Evolutionary conservation across 2,329 filamentous ascomycete genomes (phyloP).

Genomic region (Cladosporium colombiae): DNA sequence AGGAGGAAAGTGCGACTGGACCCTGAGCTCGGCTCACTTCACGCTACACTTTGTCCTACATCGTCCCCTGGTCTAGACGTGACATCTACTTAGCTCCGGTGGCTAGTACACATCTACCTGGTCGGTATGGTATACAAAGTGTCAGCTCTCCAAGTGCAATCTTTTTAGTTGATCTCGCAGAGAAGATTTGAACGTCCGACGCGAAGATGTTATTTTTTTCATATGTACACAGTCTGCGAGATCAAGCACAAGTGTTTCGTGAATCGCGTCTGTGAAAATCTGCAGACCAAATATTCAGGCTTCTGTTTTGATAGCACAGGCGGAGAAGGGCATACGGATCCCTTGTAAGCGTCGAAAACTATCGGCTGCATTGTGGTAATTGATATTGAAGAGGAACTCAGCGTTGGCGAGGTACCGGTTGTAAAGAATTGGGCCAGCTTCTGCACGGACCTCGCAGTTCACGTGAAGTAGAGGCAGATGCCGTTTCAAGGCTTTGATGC

Average conservation of each 20-base stretch:
- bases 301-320: background rate
- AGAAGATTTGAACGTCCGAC: no score
- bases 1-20: background rate
- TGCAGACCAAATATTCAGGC: background rate
- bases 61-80: background rate
- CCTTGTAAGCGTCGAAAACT: no score
- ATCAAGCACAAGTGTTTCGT: background rate
- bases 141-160: no score
- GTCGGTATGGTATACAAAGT: no score
- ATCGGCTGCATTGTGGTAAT: background rate
- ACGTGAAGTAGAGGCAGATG: background rate
- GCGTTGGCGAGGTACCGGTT: background rate
- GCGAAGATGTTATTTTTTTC: no score
- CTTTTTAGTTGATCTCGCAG: no score
- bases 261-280: background rate
- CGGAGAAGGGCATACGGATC: background rate
- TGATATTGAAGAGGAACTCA: background rate
- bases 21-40: background rate
- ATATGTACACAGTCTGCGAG: background rate
- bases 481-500: no score
- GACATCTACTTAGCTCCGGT: background rate
- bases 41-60: background rate
- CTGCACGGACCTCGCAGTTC: background rate
- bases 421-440: background rate
- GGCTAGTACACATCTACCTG: no score